Evolutionary conservation across 1,284 basidiomycete species (phyloP), one percentile per base, ranked within the genome.

Genomic region (Bondarzewia mesenterica): DNA sequence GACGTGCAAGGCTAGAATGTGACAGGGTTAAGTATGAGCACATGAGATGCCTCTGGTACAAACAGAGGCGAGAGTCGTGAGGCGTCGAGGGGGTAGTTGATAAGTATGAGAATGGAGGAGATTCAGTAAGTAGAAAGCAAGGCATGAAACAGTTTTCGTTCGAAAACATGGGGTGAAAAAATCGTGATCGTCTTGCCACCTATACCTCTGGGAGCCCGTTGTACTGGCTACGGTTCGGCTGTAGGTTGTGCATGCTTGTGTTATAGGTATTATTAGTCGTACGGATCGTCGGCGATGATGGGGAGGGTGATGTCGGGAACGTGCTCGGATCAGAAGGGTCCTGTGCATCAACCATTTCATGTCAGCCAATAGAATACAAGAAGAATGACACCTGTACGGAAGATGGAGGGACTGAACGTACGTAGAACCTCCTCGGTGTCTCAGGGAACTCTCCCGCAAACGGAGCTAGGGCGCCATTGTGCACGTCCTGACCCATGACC

Each of bases 291-390:
- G 52, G 49, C 10, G 48, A 48, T 7, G 52, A 50, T 12, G 48
- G 29, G 12, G 32, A 37, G n/a, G n/a, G n/a, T n/a, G n/a, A n/a
- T 5, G 43, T 42, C 6, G 54, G 52, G 36, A 36, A 54, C 6
- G 54, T 55, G 23, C 42, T 47, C 8, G 54, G 54, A 41, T 54
- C 50, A 12, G 53, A 54, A 25, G 53, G 54, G 43, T 55, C 48
- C 54, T 54, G 27, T 22, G n/a, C n/a, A n/a, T n/a, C n/a, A n/a
- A n/a, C n/a, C n/a, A n/a, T n/a, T n/a, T n/a, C n/a, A n/a, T n/a
- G n/a, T n/a, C n/a, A n/a, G n/a, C n/a, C n/a, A n/a, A n/a, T n/a
- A n/a, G n/a, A n/a, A n/a, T n/a, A n/a, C n/a, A n/a, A n/a, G n/a
- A n/a, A n/a, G n/a, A n/a, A 20, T 18, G 16, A 21, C 16, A 3